These are phyloP conservation scores for Collybia sordida DNA, from an alignment of 768 basidiomycete species.

Conservation along the genomic window DNA sequence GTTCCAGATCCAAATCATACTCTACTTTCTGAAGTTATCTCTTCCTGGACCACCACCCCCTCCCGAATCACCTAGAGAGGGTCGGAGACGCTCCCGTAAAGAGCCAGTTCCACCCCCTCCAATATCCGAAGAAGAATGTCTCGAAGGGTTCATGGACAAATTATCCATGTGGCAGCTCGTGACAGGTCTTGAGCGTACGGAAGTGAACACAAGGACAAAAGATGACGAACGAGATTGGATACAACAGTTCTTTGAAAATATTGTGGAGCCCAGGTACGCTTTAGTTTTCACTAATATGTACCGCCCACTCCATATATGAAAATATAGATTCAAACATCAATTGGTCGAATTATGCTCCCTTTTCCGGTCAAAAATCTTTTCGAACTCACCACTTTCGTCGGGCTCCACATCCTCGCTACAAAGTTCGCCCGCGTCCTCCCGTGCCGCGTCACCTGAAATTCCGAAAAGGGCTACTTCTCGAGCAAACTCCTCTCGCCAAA, in stretches of 20 bases:
- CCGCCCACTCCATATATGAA: neutral
- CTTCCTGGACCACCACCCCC: constrained; percentile 56
- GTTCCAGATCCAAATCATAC: constrained; percentile 72
- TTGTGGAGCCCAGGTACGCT: constrained; percentile 65
- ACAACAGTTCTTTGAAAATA: constrained; percentile 65
- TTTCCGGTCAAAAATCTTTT: constrained; percentile 68
- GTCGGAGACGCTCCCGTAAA: constrained; percentile 27
- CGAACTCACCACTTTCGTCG: constrained; percentile 44
- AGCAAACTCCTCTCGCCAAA: constrained; percentile 5
- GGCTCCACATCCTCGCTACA: constrained; percentile 27
- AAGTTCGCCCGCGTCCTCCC: constrained; percentile 22
- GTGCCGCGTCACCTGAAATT: constrained; percentile 27
- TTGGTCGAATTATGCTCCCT: constrained; percentile 56
- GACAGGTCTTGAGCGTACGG: constrained; percentile 27
- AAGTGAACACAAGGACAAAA: constrained; percentile 13
- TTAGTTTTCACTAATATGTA: neutral
- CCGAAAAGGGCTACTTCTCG: neutral
- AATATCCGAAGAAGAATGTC: constrained; percentile 43
- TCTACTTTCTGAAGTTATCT: constrained; percentile 64
- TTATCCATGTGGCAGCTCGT: constrained; percentile 77
- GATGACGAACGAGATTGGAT: constrained; percentile 63
- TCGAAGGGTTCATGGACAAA: constrained; percentile 79
- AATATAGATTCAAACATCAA: constrained; percentile 49
- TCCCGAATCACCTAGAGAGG: constrained; percentile 39
- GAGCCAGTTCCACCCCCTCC: constrained; percentile 17